Evolutionary conservation across 2,329 filamentous ascomycete species (phyloP).

Genomic region (Fusarium algeriense): DNA sequence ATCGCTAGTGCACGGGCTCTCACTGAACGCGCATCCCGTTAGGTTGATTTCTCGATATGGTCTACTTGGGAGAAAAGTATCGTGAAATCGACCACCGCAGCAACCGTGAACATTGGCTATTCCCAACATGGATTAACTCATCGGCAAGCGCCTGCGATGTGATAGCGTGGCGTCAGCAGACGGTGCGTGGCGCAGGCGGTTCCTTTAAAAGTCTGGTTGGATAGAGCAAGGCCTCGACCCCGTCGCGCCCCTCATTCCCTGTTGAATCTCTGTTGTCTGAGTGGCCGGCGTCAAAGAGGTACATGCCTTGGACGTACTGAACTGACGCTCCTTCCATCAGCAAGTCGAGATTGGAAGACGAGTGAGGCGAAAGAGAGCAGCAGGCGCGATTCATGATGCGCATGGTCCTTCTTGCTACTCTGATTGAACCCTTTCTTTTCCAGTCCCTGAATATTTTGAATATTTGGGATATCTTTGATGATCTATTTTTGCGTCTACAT

Average conservation of each 20-base stretch:
- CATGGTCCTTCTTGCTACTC: background rate
- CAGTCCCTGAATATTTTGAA: background rate
- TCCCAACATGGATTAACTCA: slow-evolving; percentile 33
- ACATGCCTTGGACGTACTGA: slow-evolving; percentile 29
- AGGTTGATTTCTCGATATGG: background rate
- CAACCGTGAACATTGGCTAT: slow-evolving; percentile 14
- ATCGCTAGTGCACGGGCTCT: slow-evolving; percentile 33
- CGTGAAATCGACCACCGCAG: slow-evolving; percentile 14
- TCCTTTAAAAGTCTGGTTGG: slow-evolving; percentile 23
- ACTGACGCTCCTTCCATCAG: slow-evolving; percentile 23
- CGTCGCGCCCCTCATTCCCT: slow-evolving; percentile 21
- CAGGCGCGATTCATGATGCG: slow-evolving; percentile 23
- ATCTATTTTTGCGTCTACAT: slow-evolving; percentile 23
- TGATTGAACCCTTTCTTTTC: slow-evolving; percentile 1
- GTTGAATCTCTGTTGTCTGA: slow-evolving; percentile 2
- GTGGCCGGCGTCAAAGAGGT: slow-evolving; percentile 18
- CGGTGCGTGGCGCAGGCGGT: slow-evolving; percentile 34
- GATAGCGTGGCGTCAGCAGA: slow-evolving; percentile 39
- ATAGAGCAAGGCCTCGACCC: slow-evolving; percentile 19
- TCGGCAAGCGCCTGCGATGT: slow-evolving; percentile 32
- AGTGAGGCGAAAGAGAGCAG: slow-evolving; percentile 30
- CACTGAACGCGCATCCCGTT: slow-evolving; percentile 10
- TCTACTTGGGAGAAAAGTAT: slow-evolving; percentile 31
- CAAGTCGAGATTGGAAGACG: slow-evolving; percentile 19
- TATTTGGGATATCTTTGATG: background rate